Base-by-base conservation (phyloP, 805 yeast species). In the Yamadazyma philogaea region DNA sequence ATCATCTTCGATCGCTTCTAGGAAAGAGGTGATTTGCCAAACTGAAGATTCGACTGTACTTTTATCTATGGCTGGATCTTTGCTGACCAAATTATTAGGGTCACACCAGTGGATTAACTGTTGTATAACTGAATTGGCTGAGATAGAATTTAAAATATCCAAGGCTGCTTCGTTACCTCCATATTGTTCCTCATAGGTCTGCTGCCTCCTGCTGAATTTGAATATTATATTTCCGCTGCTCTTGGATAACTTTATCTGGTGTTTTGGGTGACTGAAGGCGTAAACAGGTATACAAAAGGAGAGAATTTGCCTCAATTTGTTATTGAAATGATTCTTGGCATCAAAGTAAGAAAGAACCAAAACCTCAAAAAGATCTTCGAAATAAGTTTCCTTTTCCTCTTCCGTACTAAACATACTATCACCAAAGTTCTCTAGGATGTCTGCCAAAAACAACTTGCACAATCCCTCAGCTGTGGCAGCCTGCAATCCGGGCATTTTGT, bases 201-300 rank as follows among this genome's bases (percentile, higher is more conserved):
- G 16, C 17, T 42, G 40, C 5, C 41, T 20, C 18, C 37, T 36
- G 21, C 40, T 30, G 28, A 42, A 42, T 18, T 37, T 68, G 42
- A 69, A 65, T 30, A 86, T 61, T 2, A 86, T 78, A 61, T 84
- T 91, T 3, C 82, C 78, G 22, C 84, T 81, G 20, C 85, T 74
- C 24, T 77, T 63, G 6, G 81, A 74, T 54, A 89, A 63, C 46
- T 81, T 70, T 37, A 72, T 74, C 59, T 87, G 96, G 57, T 89
- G 95, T 14, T 66, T 65, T 0, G 71, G 67, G 53, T 82, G 89
- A 26, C 95, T 84, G 55, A 80, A 84, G 30, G 93, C 81, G 59
- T 86, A 88, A 0, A 86, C 95, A 0, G 97, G 96, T 14, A 90
- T 71, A 58, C 96, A 89, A 55, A 87, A 90, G 7, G 93, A 79